Evolutionary conservation across 1,284 basidiomycete species (phyloP).

Genomic region (Ganoderma leucocontextum): DNA sequence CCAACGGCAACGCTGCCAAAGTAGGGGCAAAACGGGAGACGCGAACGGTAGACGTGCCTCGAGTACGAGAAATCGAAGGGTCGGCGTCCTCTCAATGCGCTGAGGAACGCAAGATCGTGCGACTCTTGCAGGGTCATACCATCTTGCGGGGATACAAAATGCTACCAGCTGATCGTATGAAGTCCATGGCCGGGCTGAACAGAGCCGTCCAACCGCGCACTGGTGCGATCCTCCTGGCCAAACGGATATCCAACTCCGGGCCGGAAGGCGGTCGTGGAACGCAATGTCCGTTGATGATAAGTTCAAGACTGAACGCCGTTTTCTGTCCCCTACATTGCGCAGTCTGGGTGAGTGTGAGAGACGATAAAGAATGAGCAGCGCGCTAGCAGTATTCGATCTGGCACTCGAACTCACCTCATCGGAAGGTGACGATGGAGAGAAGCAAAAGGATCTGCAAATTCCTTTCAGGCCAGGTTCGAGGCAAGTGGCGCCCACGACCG

Average conservation of each 20-base stretch:
- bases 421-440: background rate
- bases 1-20: background rate
- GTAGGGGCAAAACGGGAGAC: background rate
- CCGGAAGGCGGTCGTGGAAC: background rate
- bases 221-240: background rate
- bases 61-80: slow-evolving; percentile 9
- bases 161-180: slow-evolving; percentile 1
- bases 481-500: background rate
- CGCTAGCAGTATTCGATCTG: slow-evolving; percentile 9
- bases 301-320: background rate
- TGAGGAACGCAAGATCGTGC: background rate
- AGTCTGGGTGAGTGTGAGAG: background rate
- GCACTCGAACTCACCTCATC: slow-evolving; percentile 10
- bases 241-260: background rate
- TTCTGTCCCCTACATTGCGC: background rate
- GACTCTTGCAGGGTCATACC: background rate
- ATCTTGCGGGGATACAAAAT: background rate
- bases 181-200: background rate
- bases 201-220: slow-evolving; percentile 1
- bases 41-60: background rate
- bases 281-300: background rate
- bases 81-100: background rate
- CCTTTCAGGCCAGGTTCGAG: background rate
- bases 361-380: background rate
- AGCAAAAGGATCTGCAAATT: background rate